Percentiles rank a stretch among this genome's conserved stretches.
phyloP scores from a whole-genome alignment of 78 protist species.

The Monosiga brevicollis region DNA sequence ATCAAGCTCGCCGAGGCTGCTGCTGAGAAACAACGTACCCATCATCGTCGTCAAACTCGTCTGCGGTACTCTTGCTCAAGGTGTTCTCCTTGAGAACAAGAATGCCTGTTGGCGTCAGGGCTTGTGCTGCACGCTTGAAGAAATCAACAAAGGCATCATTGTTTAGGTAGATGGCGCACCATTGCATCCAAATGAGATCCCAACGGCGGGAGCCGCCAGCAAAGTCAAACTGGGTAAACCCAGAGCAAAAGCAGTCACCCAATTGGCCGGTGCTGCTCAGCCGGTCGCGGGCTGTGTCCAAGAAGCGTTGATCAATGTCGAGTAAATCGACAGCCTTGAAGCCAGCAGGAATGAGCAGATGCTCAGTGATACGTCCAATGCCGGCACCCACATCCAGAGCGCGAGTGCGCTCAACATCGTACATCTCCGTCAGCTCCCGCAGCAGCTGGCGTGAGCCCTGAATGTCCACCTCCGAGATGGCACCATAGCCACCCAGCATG shows the following conservation, averaged over 20 bases:
- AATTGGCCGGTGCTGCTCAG: not conserved
- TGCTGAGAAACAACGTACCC: not conserved
- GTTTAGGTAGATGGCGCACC: not conserved
- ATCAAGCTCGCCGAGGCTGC: not conserved
- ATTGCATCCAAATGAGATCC: not conserved
- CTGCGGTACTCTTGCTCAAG: not conserved
- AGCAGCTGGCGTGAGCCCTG: not conserved
- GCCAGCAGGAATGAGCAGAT: not conserved
- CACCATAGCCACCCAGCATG: not conserved
- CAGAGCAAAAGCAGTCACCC: not conserved
- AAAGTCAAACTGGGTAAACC: not conserved
- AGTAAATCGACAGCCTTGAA: not conserved
- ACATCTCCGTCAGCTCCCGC: not conserved
- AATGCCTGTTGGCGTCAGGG: not conserved
- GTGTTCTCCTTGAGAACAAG: not conserved
- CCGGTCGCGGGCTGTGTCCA: not conserved
- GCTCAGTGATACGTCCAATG: not conserved
- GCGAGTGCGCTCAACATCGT: not conserved
- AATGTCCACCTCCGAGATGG: not conserved
- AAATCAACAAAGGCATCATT: not conserved
- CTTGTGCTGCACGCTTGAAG: not conserved
- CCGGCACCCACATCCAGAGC: not conserved
- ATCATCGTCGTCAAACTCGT: not conserved
- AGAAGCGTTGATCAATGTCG: not conserved
- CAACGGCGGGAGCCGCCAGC: not conserved